Conservation (phyloP, 768 basidiomycete genomes). For the Suillus americanus region DNA sequence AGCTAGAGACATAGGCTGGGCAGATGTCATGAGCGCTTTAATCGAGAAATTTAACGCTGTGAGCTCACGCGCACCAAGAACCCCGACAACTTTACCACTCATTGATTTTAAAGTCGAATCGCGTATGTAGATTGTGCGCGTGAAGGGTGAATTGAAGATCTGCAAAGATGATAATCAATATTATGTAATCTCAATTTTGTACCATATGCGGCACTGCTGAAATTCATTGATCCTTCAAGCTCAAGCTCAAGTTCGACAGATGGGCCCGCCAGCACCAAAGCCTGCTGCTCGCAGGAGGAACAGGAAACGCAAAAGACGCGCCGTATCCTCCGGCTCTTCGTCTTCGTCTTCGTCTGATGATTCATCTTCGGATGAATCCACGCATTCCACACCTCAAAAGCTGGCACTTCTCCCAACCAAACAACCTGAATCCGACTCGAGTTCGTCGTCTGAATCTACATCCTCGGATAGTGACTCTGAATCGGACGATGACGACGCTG, state of each 20-base stretch:
- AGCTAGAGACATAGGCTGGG: constrained; percentile 12
- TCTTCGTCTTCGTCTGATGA: constrained; percentile 41
- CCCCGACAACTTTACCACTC: constrained; percentile 27
- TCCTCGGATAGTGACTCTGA: constrained; percentile 19
- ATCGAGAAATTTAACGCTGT: neutral
- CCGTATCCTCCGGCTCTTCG: constrained; percentile 42
- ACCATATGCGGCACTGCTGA: neutral
- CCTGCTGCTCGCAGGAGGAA: constrained; percentile 42
- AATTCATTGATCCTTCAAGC: neutral
- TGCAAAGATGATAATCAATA: neutral
- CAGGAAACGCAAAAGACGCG: constrained; percentile 56
- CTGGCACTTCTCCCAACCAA: constrained; percentile 1
- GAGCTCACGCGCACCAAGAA: constrained; percentile 31
- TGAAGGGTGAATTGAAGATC: neutral
- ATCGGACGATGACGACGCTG: constrained; percentile 6
- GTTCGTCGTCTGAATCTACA: constrained; percentile 16
- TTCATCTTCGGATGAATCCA: constrained; percentile 20
- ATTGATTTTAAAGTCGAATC: constrained; percentile 11
- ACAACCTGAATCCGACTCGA: constrained; percentile 10
- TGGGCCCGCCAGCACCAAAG: constrained; percentile 33
- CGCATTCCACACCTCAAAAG: constrained; percentile 3
- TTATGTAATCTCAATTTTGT: neutral
- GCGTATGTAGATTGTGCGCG: neutral
- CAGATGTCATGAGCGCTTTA: constrained; percentile 11
- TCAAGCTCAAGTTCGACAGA: neutral